A percentile compares a stretch with the other conserved stretches of the same genome.
These are phyloP conservation scores for Musa balbisiana DNA, from an alignment of 202 grass and related monocot species.

Conservation along the genomic window DNA sequence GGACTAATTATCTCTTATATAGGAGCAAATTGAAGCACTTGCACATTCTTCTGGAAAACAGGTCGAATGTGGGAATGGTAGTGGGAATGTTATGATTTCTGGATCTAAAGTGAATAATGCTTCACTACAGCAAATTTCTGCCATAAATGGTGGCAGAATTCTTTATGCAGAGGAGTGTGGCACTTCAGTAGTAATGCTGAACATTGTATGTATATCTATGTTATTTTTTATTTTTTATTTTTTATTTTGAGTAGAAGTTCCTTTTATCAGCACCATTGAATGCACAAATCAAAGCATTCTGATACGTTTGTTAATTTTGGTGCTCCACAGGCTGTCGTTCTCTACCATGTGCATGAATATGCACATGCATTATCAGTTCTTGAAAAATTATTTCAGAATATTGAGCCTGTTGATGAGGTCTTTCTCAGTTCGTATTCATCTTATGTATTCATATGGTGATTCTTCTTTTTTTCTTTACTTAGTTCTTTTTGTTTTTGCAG, in stretches of 20 bases:
- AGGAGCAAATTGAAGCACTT: constrained; percentile 82
- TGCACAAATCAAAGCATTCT: constrained; percentile 26
- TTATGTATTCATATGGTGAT: not conserved
- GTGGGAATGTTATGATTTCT: constrained; percentile 29
- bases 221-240: not conserved
- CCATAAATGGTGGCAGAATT: constrained; percentile 38
- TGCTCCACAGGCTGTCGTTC: constrained; percentile 74
- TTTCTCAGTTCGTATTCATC: constrained; percentile 13
- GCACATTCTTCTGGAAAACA: constrained; percentile 55
- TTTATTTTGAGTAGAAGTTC: not conserved
- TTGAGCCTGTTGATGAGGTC: constrained; percentile 96
- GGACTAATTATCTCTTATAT: constrained; percentile 20
- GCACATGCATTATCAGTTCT: constrained; percentile 59
- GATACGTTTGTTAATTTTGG: constrained; percentile 19
- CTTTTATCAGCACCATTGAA: not conserved
- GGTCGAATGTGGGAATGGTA: constrained; percentile 49
- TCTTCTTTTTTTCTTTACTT: constrained; percentile 8
- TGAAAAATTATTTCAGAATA: constrained; percentile 59
- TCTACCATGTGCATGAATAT: constrained; percentile 84
- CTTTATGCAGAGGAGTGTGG: constrained; percentile 71
- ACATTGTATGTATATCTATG: constrained; percentile 56
- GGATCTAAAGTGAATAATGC: constrained; percentile 52
- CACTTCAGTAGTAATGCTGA: constrained; percentile 72
- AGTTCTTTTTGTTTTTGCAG: constrained; percentile 43
- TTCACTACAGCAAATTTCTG: constrained; percentile 46